Evolutionary conservation across 2,329 filamentous ascomycete species (phyloP), one percentile per base, ranked within the genome.

Genomic region (Phaeosphaeriaceae sp.): DNA sequence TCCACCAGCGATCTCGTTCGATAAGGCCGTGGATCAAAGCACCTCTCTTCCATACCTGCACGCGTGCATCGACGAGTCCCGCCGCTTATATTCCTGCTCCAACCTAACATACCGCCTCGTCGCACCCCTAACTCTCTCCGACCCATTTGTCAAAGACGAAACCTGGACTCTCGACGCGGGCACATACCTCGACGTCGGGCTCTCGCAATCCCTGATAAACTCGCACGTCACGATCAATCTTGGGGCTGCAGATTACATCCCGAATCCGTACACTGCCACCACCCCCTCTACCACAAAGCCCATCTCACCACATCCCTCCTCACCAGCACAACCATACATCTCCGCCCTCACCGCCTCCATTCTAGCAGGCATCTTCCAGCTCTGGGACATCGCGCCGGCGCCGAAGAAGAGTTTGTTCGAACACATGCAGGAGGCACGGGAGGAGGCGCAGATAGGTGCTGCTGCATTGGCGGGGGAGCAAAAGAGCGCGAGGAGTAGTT

Each of bases 321-420:
- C 69, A 27, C n/a, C 40, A 1, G 57, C 68, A 0, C 61, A 63
- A 27, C 59, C 64, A 1, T 65, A 69, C 48, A 69, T 66, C 42
- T 68, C 65, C 3, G 65, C 69, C 0, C 66, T 76, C 6, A 53
- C 74, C 9, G 47, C 71, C 5, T 58, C 72, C 1, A 59, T 76
- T n/a, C 52, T 76, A 3, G 67, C 73, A 31, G 74, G 75, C 22
- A 62, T 77, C 7, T 57, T 65, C 17, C 75, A 77, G 58, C 68
- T 77, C 2, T 77, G 75, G 75, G 73, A 76, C 9, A 68, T 77
- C 27, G 48, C 53, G 1, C 63, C 73, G 0, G 73, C 73, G 22
- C 72, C 73, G 2, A 74, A 75, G 58, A 76, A 75, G 59, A 64
- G 57, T 3, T 61, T 76, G 33, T 59, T 70, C 11, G 72, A 76